These are phyloP conservation scores for Leptographium galeiforme DNA, from an alignment of 2,329 filamentous ascomycete species.

Conservation along the genomic window DNA sequence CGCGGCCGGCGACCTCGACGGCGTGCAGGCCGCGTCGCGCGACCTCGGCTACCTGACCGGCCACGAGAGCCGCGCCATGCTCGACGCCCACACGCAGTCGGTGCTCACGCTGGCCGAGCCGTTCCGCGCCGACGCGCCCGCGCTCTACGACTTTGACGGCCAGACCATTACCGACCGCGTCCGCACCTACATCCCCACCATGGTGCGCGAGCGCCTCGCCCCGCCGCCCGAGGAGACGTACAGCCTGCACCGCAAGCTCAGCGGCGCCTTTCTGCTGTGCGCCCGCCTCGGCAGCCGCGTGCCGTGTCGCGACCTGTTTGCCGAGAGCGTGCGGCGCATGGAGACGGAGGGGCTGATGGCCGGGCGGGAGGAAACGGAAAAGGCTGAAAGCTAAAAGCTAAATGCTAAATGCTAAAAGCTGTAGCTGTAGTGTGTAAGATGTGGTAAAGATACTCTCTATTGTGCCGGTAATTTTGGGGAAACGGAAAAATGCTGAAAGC, in stretches of 20 bases:
- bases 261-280: constrained; percentile 87
- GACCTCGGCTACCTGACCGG: constrained; percentile 85
- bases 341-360: constrained; percentile 7
- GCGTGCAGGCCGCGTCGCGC: constrained; percentile 55
- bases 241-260: constrained; percentile 84
- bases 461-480: no score
- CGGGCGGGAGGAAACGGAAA: no score
- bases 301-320: constrained; percentile 68
- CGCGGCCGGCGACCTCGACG: constrained; percentile 50
- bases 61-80: constrained; percentile 72
- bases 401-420: no score
- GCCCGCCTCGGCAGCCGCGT: constrained; percentile 75
- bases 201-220: constrained; percentile 77
- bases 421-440: no score
- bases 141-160: constrained; percentile 79
- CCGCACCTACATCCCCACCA: constrained; percentile 74
- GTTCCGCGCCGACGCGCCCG: constrained; percentile 62
- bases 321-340: constrained; percentile 32
- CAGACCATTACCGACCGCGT: constrained; percentile 97
- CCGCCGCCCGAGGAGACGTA: constrained; percentile 98
- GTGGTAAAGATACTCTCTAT: no score
- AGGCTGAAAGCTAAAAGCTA: background rate
- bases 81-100: constrained; percentile 78
- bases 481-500: no score
- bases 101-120: constrained; percentile 87